A percentile compares a stretch with the other conserved stretches of the same genome.
These are phyloP conservation scores for Dactylellina leptospora DNA, from an alignment of 2,329 filamentous ascomycete species.

Conservation along the genomic window DNA sequence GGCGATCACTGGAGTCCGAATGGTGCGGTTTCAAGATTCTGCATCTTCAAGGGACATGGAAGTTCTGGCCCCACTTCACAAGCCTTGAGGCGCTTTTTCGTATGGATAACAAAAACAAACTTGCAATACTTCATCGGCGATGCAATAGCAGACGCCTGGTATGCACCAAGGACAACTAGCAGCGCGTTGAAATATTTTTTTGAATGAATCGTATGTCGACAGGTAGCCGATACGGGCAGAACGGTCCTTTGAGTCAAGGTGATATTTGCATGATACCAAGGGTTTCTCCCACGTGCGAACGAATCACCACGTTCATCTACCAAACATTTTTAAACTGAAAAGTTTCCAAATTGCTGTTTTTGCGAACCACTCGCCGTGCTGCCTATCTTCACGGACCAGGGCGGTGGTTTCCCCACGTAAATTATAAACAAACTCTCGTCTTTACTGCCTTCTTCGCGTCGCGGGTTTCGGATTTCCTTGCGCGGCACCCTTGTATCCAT, in stretches of 20 bases:
- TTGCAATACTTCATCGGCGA: constrained; percentile 36
- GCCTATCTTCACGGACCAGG: no score
- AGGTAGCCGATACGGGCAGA: neutral
- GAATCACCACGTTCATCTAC: no score
- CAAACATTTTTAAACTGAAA: no score
- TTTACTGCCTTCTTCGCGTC: constrained; percentile 5
- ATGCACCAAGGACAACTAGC: neutral
- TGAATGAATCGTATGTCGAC: no score
- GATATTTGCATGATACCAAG: neutral
- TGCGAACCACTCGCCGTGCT: no score
- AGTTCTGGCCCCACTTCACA: constrained; percentile 19
- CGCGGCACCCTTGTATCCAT: no score
- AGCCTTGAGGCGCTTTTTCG: no score
- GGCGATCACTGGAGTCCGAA: constrained; percentile 11
- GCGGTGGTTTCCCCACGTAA: no score
- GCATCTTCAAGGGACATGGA: constrained; percentile 39
- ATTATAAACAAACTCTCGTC: constrained; percentile 7
- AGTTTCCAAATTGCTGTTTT: no score
- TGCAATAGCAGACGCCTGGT: constrained; percentile 3
- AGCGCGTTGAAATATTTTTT: neutral
- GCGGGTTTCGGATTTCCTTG: constrained; percentile 5
- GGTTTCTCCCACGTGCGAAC: neutral
- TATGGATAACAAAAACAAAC: no score
- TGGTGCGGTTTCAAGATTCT: constrained; percentile 48
- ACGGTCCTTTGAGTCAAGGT: neutral